Conservation (phyloP, 805 yeast genomes). For the Kodamaea fukazawae region DNA sequence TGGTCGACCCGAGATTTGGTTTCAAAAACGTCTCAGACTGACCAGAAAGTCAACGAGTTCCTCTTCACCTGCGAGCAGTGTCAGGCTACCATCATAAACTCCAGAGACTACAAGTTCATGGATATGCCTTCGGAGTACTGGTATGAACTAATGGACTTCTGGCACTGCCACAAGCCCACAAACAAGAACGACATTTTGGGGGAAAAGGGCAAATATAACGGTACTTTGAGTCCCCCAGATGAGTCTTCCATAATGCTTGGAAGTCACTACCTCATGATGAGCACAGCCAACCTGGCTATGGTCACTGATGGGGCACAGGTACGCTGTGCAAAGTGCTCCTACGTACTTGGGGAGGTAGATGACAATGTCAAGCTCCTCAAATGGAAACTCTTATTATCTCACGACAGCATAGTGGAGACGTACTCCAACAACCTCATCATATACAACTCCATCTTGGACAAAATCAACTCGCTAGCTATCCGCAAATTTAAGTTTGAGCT, state of each 20-base stretch:
- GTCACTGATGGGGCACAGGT: constrained; percentile 12
- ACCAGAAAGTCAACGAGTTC: constrained; percentile 18
- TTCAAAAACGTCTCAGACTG: constrained; percentile 28
- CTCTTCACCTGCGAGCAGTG: constrained; percentile 34
- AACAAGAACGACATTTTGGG: constrained; percentile 18
- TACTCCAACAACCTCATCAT: constrained; percentile 19
- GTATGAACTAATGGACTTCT: constrained; percentile 94
- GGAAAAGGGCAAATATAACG: constrained; percentile 27
- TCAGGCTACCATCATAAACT: constrained; percentile 23
- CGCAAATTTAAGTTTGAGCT: constrained; percentile 27
- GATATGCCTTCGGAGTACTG: constrained; percentile 91
- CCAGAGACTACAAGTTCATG: constrained; percentile 33
- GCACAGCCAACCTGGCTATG: constrained; percentile 15
- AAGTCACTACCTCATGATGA: constrained; percentile 49
- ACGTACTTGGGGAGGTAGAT: constrained; percentile 39
- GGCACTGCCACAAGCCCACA: constrained; percentile 94
- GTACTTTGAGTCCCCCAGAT: constrained; percentile 43
- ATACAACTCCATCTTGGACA: constrained; percentile 30
- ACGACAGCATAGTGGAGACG: constrained; percentile 11
- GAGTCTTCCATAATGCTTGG: constrained; percentile 50
- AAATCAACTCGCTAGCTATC: constrained; percentile 37
- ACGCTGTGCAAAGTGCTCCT: constrained; percentile 38
- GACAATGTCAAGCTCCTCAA: constrained; percentile 10
- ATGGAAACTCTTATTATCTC: constrained; percentile 10
- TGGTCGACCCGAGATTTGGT: constrained; percentile 47